Evolutionary conservation across 805 yeast genomes (phyloP).

Genomic region (Wickerhamiella brachini): DNA sequence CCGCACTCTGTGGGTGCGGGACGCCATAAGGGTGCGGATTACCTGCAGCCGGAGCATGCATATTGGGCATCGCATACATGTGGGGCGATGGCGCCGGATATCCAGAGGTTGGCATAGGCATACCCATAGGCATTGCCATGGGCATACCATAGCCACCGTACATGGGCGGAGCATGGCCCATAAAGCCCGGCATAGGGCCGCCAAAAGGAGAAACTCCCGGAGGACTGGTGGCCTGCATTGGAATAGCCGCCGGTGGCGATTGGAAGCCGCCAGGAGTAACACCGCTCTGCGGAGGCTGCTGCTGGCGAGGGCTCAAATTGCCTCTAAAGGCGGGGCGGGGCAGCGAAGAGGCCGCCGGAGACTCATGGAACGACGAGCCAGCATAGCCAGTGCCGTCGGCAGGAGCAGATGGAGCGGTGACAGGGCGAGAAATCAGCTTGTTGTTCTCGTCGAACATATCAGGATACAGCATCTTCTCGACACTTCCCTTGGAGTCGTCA

Average conservation of each 20-base stretch:
- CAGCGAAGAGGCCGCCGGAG: conserved; percentile 18
- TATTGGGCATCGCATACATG: background rate
- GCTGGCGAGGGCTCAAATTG: background rate
- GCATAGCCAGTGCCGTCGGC: background rate
- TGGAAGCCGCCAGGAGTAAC: background rate
- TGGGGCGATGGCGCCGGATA: background rate
- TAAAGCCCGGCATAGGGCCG: background rate
- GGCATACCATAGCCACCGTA: background rate
- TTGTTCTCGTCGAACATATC: conserved; percentile 6
- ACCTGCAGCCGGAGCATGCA: background rate
- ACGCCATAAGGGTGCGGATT: background rate
- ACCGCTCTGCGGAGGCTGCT: background rate
- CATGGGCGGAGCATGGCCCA: background rate
- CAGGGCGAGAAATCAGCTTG: background rate
- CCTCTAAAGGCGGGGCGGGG: conserved; percentile 21
- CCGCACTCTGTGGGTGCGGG: background rate
- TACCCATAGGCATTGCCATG: background rate
- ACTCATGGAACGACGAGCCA: conserved; percentile 17
- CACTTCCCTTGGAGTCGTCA: background rate
- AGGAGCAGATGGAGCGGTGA: background rate
- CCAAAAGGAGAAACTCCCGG: background rate
- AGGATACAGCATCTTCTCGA: conserved; percentile 7
- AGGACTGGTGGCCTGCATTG: background rate
- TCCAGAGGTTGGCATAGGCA: background rate
- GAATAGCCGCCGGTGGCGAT: background rate